A percentile compares a stretch with the other conserved stretches of the same genome.
Conservation (phyloP, 495 filamentous ascomycete species). For the Hypoxylon perforatum region DNA sequence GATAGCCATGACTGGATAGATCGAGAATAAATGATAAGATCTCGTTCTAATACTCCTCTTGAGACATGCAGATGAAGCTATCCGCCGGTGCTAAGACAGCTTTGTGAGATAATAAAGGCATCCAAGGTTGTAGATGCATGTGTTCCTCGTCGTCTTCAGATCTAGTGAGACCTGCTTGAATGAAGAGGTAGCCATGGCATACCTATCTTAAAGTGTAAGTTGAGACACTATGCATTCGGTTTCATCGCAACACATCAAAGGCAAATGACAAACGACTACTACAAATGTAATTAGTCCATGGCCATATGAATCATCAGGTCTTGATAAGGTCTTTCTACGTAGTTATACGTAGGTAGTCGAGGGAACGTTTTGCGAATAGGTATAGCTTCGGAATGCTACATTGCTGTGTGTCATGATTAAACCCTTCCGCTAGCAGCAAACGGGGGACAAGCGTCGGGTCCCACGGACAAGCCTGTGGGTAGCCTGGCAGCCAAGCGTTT, state of each 20-base stretch:
- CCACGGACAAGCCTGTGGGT: not conserved
- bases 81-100: not conserved
- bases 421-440: not conserved
- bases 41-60: not conserved
- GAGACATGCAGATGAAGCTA: not conserved
- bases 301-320: no score
- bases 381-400: no score
- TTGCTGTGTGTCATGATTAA: no score
- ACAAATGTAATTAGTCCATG: no score
- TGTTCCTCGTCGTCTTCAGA: not conserved
- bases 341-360: no score
- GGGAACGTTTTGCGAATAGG: no score
- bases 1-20: constrained; percentile 32
- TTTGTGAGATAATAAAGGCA: not conserved
- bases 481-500: not conserved
- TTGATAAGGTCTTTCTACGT: no score
- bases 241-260: no score
- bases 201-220: no score
- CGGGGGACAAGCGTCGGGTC: not conserved
- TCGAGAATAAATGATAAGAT: constrained; percentile 30
- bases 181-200: no score
- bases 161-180: not conserved
- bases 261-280: no score
- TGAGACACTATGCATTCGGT: no score
- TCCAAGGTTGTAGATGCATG: not conserved